A percentile compares a stretch with the other conserved stretches of the same genome.
phyloP scores from a whole-genome alignment of 257 asterid species.

The Lithospermum erythrorhizon region DNA sequence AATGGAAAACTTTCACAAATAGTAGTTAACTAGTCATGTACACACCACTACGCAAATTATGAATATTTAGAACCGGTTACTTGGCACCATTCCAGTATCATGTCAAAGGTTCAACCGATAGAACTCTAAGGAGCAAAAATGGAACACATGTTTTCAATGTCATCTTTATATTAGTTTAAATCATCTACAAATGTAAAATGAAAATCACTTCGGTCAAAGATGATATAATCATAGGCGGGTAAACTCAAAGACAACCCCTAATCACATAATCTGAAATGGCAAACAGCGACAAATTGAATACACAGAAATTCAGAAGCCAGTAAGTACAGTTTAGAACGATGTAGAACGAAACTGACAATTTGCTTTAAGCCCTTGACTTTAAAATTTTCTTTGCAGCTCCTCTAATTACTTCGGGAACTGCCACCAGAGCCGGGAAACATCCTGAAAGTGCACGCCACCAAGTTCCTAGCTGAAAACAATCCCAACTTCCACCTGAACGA shows the following conservation, averaged over 20 bases:
- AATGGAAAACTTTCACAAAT: background rate
- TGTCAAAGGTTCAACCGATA: background rate
- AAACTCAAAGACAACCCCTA: background rate
- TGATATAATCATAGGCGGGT: background rate
- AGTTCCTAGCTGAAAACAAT: conserved; percentile 45
- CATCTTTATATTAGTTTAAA: background rate
- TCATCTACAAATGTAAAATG: background rate
- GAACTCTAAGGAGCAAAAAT: background rate
- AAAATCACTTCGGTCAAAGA: background rate
- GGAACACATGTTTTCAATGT: background rate
- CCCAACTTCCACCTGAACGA: conserved; percentile 67
- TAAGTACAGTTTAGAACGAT: conserved; percentile 9
- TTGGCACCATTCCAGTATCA: background rate
- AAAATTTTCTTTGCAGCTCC: conserved; percentile 19
- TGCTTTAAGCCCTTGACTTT: conserved; percentile 8
- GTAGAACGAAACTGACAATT: conserved; percentile 15
- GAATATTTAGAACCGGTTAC: too few species aligned
- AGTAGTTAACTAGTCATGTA: too few species aligned
- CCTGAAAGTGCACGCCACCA: conserved; percentile 51
- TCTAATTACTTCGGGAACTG: conserved; percentile 33
- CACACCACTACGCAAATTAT: too few species aligned
- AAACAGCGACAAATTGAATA: conserved; percentile 10
- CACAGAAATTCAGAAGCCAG: conserved; percentile 7
- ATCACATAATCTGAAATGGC: conserved; percentile 9
- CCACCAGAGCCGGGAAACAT: conserved; percentile 69